Percentiles rank a stretch among this genome's conserved stretches.
Evolutionary conservation across 805 yeast species (phyloP).

Genomic region (Starmerella sirachaensis): DNA sequence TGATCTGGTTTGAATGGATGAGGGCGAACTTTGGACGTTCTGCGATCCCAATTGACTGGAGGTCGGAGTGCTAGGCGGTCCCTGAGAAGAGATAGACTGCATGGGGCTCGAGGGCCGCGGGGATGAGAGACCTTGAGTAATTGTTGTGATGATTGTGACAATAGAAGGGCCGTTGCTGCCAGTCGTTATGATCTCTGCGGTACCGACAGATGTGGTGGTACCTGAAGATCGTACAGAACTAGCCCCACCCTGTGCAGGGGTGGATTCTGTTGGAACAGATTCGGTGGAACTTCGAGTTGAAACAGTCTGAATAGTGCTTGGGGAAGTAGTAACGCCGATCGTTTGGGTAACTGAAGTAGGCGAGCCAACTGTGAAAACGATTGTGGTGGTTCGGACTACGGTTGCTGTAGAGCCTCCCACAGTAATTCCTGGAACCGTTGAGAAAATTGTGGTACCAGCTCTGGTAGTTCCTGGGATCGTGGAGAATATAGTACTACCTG

Average conservation of each 20-base stretch:
- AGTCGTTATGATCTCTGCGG: background rate
- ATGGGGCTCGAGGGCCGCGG: background rate
- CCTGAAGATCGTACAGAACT: no score
- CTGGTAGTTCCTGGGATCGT: constrained; percentile 14
- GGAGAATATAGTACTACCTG: constrained; percentile 7
- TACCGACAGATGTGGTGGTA: background rate
- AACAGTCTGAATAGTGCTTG: background rate
- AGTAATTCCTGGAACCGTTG: constrained; percentile 18
- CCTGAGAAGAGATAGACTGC: background rate
- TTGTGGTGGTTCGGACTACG: constrained; percentile 3
- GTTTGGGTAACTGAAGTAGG: constrained; percentile 5
- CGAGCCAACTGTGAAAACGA: constrained; percentile 10
- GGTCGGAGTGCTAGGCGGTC: background rate
- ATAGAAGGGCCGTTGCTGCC: constrained; percentile 5
- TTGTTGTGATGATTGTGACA: constrained; percentile 4
- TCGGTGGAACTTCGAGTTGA: no score
- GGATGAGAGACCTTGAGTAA: background rate
- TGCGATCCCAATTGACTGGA: no score
- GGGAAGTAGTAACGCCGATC: background rate
- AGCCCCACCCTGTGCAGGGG: no score
- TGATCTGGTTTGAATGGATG: no score
- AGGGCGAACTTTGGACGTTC: no score
- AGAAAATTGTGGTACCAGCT: constrained; percentile 21
- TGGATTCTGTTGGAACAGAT: no score
- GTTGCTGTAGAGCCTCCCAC: constrained; percentile 7